phyloP scores from a whole-genome alignment of 495 filamentous ascomycete species.

The Symbiotaphrina buchneri region DNA sequence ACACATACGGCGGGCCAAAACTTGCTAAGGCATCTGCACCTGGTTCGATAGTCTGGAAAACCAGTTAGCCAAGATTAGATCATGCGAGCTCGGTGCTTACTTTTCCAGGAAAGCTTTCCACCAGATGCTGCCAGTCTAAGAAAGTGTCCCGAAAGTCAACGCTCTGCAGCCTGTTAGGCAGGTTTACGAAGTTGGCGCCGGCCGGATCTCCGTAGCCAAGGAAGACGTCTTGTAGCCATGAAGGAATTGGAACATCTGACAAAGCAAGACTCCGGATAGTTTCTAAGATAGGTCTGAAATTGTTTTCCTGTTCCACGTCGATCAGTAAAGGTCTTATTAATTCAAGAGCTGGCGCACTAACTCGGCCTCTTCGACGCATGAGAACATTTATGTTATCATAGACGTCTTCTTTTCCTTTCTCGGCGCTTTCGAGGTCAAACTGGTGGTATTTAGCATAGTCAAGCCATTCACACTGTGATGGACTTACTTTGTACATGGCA shows the following conservation, averaged over 20 bases:
- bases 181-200: slow-evolving; percentile 61
- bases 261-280: slow-evolving; percentile 74
- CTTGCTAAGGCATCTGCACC: slow-evolving; percentile 43
- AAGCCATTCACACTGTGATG: neutral
- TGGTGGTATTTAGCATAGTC: slow-evolving; percentile 4
- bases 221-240: slow-evolving; percentile 93
- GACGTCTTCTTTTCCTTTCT: slow-evolving; percentile 45
- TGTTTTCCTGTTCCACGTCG: slow-evolving; percentile 42
- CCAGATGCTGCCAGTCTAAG: slow-evolving; percentile 81
- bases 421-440: slow-evolving; percentile 39
- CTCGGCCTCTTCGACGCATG: slow-evolving; percentile 53
- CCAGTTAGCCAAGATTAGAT: slow-evolving; percentile 5
- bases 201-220: slow-evolving; percentile 87
- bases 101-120: slow-evolving; percentile 68
- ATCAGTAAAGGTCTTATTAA: neutral
- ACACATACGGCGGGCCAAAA: slow-evolving; percentile 71
- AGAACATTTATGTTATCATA: slow-evolving; percentile 79
- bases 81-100: slow-evolving; percentile 6
- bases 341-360: neutral
- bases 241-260: slow-evolving; percentile 65
- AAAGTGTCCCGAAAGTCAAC: slow-evolving; percentile 91
- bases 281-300: slow-evolving; percentile 85
- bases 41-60: slow-evolving; percentile 40
- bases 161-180: slow-evolving; percentile 51
- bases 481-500: slow-evolving; percentile 36